Evolutionary conservation across 345 rosid genomes (phyloP), one percentile per base, ranked within the genome.

Genomic region (Brassica cretica): DNA sequence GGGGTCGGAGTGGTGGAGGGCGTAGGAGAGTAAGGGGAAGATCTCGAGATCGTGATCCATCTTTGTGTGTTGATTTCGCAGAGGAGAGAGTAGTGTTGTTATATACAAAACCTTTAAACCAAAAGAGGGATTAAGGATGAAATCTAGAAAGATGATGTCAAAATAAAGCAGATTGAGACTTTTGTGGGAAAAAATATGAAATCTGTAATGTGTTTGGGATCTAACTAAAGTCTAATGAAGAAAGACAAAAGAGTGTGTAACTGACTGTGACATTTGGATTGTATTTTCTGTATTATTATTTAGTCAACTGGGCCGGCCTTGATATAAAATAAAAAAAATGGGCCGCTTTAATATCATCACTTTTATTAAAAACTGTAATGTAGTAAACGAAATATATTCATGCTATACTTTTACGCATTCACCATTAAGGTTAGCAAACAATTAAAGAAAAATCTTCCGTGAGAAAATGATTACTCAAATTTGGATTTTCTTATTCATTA

Each of bases 21-120:
- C 81, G 78, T 85, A 92, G 10, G 89, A 87, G 51, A 92, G 88
- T 16, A 94, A 74, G 0, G 97, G 97, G 68, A 76, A 86, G 6
- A 76, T 82, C 53, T 78, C 80, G 7, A 90, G 83, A 74, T 81
- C 81, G 0, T 88, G 85, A 85, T 88, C 94, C 93, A 89, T 89
- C 1, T 41, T 53, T 53, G 8, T 6, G 24, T 16, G 1, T 53
- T 55, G 60, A 18, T 51, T 51, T 12, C 49, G 10, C 14, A 41
- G 14, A 41, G 46, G 2, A 39, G 46, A 39, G 4, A 44, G 15
- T 44, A 11, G 51, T 44, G 51, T 39, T 39, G n/a, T 46, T 46
- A 46, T 46, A 46, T 46, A 51, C 19, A n/a, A 51, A 51, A 6
- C 19, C 58, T 51, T 11, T 46, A 12, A 12, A 44, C 55, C 46